These are phyloP conservation scores for Ogataea neopini DNA, from an alignment of 805 yeast genomes.

Conservation along the genomic window DNA sequence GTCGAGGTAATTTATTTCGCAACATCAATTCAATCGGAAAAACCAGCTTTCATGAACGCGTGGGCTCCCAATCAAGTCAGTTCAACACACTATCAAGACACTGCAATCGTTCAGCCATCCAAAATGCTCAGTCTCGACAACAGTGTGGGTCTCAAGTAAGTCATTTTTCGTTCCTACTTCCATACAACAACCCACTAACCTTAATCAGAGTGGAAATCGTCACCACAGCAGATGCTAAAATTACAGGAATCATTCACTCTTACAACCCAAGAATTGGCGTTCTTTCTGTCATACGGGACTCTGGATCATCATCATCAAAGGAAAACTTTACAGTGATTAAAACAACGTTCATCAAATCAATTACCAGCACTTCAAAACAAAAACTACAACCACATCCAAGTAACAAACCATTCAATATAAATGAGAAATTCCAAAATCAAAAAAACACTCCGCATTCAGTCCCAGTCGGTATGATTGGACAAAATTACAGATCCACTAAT, in stretches of 20 bases:
- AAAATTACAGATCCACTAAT: slow-evolving; percentile 20
- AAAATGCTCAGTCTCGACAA: slow-evolving; percentile 34
- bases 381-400: slow-evolving; percentile 24
- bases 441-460: slow-evolving; percentile 25
- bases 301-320: slow-evolving; percentile 24
- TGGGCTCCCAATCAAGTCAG: not conserved
- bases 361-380: slow-evolving; percentile 45
- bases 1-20: not conserved
- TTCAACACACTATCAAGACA: too few species aligned
- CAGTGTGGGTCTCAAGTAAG: slow-evolving; percentile 38
- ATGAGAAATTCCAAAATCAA: slow-evolving; percentile 25
- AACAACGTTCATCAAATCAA: slow-evolving; percentile 55
- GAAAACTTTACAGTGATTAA: slow-evolving; percentile 52
- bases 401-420: slow-evolving; percentile 13
- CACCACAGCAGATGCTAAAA: slow-evolving; percentile 56
- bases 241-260: slow-evolving; percentile 65
- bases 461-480: slow-evolving; percentile 20
- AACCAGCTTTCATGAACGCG: not conserved
- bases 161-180: slow-evolving; percentile 4
- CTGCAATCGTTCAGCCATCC: not conserved
- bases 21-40: not conserved
- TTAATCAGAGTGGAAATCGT: slow-evolving; percentile 54
- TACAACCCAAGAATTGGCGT: slow-evolving; percentile 52
- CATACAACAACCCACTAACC: not conserved
- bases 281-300: slow-evolving; percentile 37